Percentiles rank a stretch among this genome's conserved stretches.
These are phyloP conservation scores for Chlorella vulgaris DNA, from an alignment of 139 green algal species.

Conservation along the genomic window DNA sequence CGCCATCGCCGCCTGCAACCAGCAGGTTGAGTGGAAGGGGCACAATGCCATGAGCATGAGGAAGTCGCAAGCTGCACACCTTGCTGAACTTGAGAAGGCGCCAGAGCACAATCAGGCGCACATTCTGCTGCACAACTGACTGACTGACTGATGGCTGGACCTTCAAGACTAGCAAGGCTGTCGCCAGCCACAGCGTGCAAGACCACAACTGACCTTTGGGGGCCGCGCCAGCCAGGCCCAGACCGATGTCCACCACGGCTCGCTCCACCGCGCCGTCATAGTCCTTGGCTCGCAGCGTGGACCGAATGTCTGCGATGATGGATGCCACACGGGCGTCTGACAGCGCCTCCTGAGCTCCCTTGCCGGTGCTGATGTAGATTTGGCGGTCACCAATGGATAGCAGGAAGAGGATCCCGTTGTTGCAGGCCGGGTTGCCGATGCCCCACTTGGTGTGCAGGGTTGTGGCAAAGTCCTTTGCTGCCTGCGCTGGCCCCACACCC, in stretches of 20 bases:
- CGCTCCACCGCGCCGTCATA: constrained; percentile 59
- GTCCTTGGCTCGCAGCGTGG: constrained; percentile 39
- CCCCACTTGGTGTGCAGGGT: constrained; percentile 68
- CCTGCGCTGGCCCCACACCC: background rate
- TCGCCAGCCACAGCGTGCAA: background rate
- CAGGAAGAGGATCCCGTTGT: constrained; percentile 74
- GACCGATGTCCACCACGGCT: constrained; percentile 56
- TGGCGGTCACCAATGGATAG: constrained; percentile 65
- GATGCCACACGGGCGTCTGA: constrained; percentile 27
- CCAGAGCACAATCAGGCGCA: too few species aligned
- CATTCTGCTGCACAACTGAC: too few species aligned
- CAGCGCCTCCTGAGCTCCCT: constrained; percentile 25
- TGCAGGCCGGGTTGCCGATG: constrained; percentile 63
- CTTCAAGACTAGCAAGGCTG: background rate
- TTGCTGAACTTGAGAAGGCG: too few species aligned
- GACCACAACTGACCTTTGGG: constrained; percentile 1
- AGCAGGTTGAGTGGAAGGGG: background rate
- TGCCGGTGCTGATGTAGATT: constrained; percentile 38
- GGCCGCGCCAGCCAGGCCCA: constrained; percentile 44
- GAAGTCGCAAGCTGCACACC: background rate
- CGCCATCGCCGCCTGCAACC: constrained; percentile 24
- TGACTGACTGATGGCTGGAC: too few species aligned
- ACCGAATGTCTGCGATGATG: constrained; percentile 51
- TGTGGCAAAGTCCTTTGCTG: constrained; percentile 55
- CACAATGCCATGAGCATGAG: background rate